A percentile compares a stretch with the other conserved stretches of the same genome.
These are phyloP conservation scores for Gracilaria caudata DNA, from an alignment of 23 red algal species.

Conservation along the genomic window DNA sequence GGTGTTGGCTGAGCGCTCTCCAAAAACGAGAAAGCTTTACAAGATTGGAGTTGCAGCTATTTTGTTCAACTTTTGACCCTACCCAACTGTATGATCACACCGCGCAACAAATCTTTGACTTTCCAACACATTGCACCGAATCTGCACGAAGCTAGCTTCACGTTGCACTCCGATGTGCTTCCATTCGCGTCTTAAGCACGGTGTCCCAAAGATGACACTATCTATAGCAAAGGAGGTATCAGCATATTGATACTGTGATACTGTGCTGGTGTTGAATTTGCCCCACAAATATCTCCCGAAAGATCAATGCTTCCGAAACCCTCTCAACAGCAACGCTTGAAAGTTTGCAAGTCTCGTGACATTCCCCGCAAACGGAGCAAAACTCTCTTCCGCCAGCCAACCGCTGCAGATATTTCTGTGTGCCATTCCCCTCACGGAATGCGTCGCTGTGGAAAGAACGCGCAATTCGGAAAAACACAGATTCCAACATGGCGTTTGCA, in stretches of 20 bases:
- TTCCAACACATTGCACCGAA: neutral
- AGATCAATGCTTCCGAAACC: neutral
- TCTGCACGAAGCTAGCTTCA: neutral
- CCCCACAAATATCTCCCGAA: neutral
- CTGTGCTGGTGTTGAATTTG: neutral
- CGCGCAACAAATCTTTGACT: neutral
- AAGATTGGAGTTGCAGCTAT: too few relatives aligned
- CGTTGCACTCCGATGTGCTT: neutral
- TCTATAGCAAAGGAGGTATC: neutral
- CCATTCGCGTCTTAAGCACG: neutral
- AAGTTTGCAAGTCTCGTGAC: neutral
- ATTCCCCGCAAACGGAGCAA: neutral
- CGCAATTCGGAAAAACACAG: neutral
- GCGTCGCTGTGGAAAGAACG: neutral
- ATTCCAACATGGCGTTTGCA: neutral
- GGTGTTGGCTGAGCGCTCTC: too few relatives aligned
- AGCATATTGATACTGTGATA: neutral
- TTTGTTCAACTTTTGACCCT: too few relatives aligned
- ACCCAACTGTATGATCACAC: too few relatives aligned
- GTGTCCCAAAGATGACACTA: too few relatives aligned
- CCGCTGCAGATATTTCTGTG: neutral
- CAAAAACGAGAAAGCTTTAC: too few relatives aligned
- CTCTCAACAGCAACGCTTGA: neutral
- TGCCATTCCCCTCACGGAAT: neutral
- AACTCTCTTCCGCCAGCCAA: neutral